Conservation (phyloP, 805 yeast species). For the Saturnispora dispora region DNA sequence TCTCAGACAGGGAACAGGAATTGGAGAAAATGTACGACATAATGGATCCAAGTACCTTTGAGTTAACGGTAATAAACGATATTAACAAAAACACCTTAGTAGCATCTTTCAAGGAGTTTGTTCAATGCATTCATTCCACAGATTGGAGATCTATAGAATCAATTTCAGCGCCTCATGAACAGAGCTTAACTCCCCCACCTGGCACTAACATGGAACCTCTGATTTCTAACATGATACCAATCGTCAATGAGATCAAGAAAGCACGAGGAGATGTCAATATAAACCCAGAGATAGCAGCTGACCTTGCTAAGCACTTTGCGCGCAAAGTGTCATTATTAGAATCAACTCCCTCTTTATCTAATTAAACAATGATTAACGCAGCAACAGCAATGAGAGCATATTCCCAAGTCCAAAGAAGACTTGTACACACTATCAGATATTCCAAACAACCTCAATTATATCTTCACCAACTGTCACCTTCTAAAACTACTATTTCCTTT, state of each 20-base stretch:
- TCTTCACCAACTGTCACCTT: conserved; percentile 17
- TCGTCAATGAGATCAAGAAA: conserved; percentile 1
- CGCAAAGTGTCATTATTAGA: not conserved
- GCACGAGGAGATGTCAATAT: not conserved
- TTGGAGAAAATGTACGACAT: not conserved
- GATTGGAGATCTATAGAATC: conserved; percentile 2
- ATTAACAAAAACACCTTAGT: not conserved
- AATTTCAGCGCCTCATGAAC: not conserved
- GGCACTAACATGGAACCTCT: not conserved
- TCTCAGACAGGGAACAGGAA: not conserved
- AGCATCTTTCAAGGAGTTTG: not conserved
- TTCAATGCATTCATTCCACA: not conserved
- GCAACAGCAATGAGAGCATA: conserved; percentile 1
- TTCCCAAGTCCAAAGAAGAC: conserved; percentile 13
- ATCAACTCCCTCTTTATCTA: not conserved
- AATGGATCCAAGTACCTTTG: not conserved
- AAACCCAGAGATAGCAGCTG: not conserved
- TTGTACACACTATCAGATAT: conserved; percentile 19
- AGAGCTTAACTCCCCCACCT: not conserved
- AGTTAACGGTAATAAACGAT: not conserved
- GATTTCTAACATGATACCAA: not conserved
- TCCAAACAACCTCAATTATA: conserved; percentile 22
- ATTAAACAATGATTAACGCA: not conserved
- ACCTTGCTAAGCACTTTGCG: conserved; percentile 3
- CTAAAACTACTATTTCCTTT: conserved; percentile 21